Evolutionary conservation across 2,329 filamentous ascomycete species (phyloP), one percentile per base, ranked within the genome.

Genomic region (Ceratocystis cubensis): DNA sequence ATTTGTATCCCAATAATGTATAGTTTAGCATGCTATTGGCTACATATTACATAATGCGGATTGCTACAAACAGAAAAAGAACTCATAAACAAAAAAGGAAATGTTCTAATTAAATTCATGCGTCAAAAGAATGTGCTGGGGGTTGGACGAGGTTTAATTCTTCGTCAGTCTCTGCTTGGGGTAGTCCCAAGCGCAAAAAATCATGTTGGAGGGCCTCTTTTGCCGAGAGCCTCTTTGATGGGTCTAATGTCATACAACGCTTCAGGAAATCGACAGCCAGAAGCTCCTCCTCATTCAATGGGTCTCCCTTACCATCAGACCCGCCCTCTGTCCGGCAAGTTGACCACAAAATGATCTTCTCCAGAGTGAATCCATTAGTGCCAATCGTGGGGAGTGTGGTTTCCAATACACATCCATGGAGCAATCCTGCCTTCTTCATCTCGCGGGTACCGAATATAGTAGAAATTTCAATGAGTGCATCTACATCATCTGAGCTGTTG

Each of bases 401-500:
- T 75, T 99, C 91, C 70, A 97, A 91, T 67, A 96, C 85, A 72
- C 92, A 89, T 1, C 94, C 94, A 73, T 99, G 94, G 63, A 96
- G 79, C 20, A 91, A 79, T 0, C 90, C 91, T 2, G 88, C 89
- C 44, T 84, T 80, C 73, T 88, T 89, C 93, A 99, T 97, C 67
- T 87, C 85, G 73, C 84, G 86, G 53, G 82, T 82, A 63, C 94
- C 94, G 74, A 97, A 96, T 69, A 99, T 96, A 67, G 91, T 96
- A 45, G 92, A 89, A 70, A 99, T 95, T 76, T 99, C 94, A 71
- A 99, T 93, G 82, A 96, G 88, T 64, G 94, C 94, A 73, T 99
- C 94, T 61, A 99, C 88, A 72, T 99, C 94, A 74, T 99, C 94
- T n/a, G 91, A 88, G 59, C 90, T 96, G 77, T 99, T 96, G 81